Conservation (phyloP, 148 eudicot genomes). For the Vaccinium darrowii region DNA sequence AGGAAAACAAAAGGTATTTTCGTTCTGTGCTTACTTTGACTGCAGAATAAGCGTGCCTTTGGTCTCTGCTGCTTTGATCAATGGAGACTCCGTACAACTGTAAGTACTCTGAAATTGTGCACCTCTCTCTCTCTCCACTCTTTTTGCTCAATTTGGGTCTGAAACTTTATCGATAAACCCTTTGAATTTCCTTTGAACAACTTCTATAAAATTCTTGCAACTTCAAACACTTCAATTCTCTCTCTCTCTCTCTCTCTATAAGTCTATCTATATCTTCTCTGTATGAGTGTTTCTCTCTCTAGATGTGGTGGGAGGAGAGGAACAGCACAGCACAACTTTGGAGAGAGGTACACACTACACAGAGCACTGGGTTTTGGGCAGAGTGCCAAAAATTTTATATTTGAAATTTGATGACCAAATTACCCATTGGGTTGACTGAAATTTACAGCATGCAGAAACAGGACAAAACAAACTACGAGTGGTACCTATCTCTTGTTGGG, state of each 20-base stretch:
- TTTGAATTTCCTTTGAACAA: background rate
- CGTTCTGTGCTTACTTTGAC: background rate
- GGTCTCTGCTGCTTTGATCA: conserved; percentile 9
- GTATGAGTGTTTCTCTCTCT: conserved; percentile 7
- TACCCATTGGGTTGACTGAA: background rate
- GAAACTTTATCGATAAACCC: background rate
- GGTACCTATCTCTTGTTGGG: background rate
- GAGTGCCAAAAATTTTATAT: conserved; percentile 33
- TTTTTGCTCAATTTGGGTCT: background rate
- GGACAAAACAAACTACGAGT: background rate
- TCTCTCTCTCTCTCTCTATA: background rate
- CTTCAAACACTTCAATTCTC: background rate
- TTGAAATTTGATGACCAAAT: background rate
- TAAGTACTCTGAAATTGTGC: background rate
- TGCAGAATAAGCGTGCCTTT: background rate
- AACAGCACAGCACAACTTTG: background rate
- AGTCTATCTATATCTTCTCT: background rate
- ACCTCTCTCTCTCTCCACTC: background rate
- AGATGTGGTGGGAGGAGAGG: conserved; percentile 5
- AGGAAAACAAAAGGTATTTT: background rate
- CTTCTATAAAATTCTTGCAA: background rate
- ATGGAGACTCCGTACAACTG: background rate
- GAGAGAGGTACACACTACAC: conserved; percentile 2
- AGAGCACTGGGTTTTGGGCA: conserved; percentile 33
- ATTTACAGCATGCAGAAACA: background rate